Percentiles rank a stretch among this genome's conserved stretches.
phyloP scores from a whole-genome alignment of 2,329 filamentous ascomycete genomes.

The Fusarium foetens region DNA sequence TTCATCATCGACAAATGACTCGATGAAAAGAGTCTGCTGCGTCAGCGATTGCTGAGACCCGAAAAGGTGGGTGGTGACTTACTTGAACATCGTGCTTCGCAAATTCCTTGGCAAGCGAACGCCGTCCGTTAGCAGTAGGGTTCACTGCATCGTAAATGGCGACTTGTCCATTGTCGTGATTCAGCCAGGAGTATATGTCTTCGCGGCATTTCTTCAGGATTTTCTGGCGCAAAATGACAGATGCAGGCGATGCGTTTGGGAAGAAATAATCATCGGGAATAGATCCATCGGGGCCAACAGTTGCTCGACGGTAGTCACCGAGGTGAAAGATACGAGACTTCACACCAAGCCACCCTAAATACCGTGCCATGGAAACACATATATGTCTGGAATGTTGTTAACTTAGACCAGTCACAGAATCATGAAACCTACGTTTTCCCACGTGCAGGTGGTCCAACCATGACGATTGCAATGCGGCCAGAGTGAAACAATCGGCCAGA shows the following conservation, averaged over 20 bases:
- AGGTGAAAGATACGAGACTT: conserved; percentile 98
- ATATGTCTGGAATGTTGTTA: conserved; percentile 72
- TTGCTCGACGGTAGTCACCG: conserved; percentile 94
- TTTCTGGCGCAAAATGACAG: conserved; percentile 94
- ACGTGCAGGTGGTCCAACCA: conserved; percentile 92
- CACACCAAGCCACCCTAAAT: conserved; percentile 95
- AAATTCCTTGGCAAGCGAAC: conserved; percentile 92
- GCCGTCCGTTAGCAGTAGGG: conserved; percentile 82
- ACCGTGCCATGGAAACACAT: conserved; percentile 92
- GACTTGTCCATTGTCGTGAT: conserved; percentile 97
- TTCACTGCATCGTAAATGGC: conserved; percentile 99
- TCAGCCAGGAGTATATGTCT: conserved; percentile 95
- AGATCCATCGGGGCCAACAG: conserved; percentile 82
- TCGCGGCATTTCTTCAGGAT: conserved; percentile 97
- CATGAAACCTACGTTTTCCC: conserved; percentile 81
- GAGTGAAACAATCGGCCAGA: conserved; percentile 97
- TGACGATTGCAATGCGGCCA: conserved; percentile 95
- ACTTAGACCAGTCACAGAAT: neutral
- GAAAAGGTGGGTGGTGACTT: conserved; percentile 27
- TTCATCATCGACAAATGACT: conserved; percentile 94
- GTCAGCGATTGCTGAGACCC: neutral
- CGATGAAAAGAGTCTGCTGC: conserved; percentile 88
- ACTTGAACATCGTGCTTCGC: conserved; percentile 96
- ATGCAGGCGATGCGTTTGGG: conserved; percentile 89
- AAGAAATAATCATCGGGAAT: conserved; percentile 99